Conservation (phyloP, 1,284 basidiomycete species). For the Microbotryum silenes-acaulis region DNA sequence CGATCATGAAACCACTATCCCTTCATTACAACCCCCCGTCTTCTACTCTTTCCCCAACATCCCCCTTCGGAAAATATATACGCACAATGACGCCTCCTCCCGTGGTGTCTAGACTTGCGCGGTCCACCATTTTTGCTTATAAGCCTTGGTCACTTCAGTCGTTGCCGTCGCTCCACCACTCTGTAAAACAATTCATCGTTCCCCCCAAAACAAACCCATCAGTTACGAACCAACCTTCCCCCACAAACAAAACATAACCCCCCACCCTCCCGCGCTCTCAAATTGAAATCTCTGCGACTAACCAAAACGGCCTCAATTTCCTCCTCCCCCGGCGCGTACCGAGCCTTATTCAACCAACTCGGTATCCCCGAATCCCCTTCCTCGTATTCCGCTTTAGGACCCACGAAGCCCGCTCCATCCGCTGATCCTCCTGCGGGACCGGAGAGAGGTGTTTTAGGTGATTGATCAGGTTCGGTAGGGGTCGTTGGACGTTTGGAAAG, state of each 20-base stretch:
- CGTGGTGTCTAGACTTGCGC: conserved; percentile 15
- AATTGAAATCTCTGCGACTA: neutral
- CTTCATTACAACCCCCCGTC: no score
- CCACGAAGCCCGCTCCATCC: neutral
- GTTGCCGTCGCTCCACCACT: conserved; percentile 10
- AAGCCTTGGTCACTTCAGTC: conserved; percentile 14
- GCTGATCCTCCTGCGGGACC: neutral
- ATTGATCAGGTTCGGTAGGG: conserved; percentile 6
- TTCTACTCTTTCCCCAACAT: no score
- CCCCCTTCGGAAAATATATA: no score
- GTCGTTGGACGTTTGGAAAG: conserved; percentile 5
- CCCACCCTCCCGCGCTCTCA: no score
- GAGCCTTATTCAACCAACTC: conserved; percentile 9
- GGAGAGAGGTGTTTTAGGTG: neutral
- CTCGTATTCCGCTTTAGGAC: neutral
- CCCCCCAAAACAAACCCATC: neutral
- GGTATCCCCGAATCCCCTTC: conserved; percentile 22
- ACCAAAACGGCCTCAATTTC: conserved; percentile 29
- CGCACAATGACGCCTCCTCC: no score
- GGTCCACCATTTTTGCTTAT: conserved; percentile 26
- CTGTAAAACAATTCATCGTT: neutral
- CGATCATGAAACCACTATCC: no score
- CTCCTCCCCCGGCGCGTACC: conserved; percentile 13
- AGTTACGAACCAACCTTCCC: neutral
- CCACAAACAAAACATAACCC: neutral